Evolutionary conservation across 2,329 filamentous ascomycete species (phyloP), one percentile per base, ranked within the genome.

Genomic region (Sporothrix variecibatus): DNA sequence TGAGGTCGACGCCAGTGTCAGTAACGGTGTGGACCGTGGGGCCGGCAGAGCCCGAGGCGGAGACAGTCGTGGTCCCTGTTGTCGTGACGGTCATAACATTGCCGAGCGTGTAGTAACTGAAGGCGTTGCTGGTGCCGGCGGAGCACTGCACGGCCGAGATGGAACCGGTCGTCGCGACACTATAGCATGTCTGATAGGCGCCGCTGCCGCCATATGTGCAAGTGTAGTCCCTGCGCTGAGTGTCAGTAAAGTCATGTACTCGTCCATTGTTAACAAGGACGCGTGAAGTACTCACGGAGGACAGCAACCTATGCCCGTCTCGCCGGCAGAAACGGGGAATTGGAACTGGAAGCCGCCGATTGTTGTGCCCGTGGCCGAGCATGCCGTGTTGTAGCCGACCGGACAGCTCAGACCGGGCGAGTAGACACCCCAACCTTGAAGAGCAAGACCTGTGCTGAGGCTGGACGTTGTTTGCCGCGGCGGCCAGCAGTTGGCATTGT

Each of bases 251-350:
- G 34, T 8, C 34, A 34, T 34, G 34, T 34, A 34, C 34, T 34
- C 34, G 4, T 34, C 8, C 34, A 5, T 34, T 34, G 34, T 34
- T 34, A 8, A 8, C 3, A 34, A 26, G 60, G 6, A 20, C 1
- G 8, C 15, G 46, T 20, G 46, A 17, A 9, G 5, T 4, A 62
- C 68, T 15, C 46, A 76, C 75, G 75, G 74, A 31, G 81, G 81
- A 75, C 81, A 82, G 65, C 81, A 82, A 1, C 80, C 81, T 4
- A 81, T 72, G 1, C 77, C 81, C 11, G 81, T 82, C 74, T 82
- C 81, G 2, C 78, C 75, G 2, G 75, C 69, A 2, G 74, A 46
- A 51, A 81, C 73, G 1, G 76, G 72, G 64, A 79, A 82, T 72
- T 81, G 77, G 51, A 81, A 79, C n/a, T 76, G 28, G 75, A 77